Conservation (phyloP, 2,329 filamentous ascomycete species). For the Clonostachys rhizophaga region DNA sequence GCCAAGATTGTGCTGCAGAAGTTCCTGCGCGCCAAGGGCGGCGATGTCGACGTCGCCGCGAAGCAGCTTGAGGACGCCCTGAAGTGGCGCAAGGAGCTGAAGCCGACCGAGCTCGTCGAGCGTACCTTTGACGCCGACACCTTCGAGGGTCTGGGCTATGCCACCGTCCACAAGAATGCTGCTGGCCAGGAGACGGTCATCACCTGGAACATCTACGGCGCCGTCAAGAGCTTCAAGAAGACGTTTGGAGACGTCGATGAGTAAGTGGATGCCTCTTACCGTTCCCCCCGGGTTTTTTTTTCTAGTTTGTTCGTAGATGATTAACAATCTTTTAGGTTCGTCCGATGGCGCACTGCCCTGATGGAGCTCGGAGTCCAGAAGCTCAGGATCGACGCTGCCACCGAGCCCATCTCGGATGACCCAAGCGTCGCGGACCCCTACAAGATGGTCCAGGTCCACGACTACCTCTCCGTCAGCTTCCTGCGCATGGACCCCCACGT, state of each 20-base stretch:
- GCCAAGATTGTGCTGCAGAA: constrained; percentile 86
- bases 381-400: constrained; percentile 66
- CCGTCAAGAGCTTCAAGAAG: constrained; percentile 74
- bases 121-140: constrained; percentile 62
- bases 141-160: constrained; percentile 76
- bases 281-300: neutral
- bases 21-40: constrained; percentile 85
- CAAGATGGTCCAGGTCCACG: constrained; percentile 89
- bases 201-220: constrained; percentile 92
- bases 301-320: neutral
- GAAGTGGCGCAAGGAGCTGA: constrained; percentile 74
- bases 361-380: constrained; percentile 83
- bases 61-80: constrained; percentile 76
- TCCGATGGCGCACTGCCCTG: constrained; percentile 83
- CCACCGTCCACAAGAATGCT: constrained; percentile 63
- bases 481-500: constrained; percentile 74
- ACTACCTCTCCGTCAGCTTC: constrained; percentile 87
- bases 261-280: constrained; percentile 43
- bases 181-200: constrained; percentile 59
- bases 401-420: constrained; percentile 60
- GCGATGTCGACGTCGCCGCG: constrained; percentile 67
- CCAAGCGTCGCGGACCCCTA: constrained; percentile 71
- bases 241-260: constrained; percentile 80
- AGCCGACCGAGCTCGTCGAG: constrained; percentile 63
- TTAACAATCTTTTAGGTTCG: constrained; percentile 54